These are phyloP conservation scores for Pseudocercospora vitis DNA, from an alignment of 2,329 filamentous ascomycete species.

Conservation along the genomic window DNA sequence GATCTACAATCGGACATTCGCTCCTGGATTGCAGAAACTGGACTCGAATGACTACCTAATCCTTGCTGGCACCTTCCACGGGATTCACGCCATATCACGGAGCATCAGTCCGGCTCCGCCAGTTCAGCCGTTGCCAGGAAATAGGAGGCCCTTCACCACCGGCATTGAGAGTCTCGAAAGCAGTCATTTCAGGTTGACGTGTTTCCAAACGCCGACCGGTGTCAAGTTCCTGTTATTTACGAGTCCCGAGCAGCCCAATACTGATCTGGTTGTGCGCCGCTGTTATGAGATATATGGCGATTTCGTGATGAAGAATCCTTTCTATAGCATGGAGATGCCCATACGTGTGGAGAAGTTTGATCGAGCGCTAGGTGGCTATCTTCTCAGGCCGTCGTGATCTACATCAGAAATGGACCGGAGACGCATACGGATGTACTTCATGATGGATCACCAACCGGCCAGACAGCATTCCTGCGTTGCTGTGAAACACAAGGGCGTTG, in stretches of 20 bases:
- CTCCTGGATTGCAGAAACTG: slow-evolving; percentile 81
- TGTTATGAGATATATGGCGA: slow-evolving; percentile 95
- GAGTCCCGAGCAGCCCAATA: slow-evolving; percentile 81
- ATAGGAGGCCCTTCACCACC: slow-evolving; percentile 58
- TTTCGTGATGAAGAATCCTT: slow-evolving; percentile 99
- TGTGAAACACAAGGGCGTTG: no score
- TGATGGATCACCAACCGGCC: no score
- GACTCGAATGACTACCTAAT: slow-evolving; percentile 96
- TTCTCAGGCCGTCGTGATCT: slow-evolving; percentile 35
- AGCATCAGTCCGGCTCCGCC: slow-evolving; percentile 48
- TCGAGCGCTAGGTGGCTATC: slow-evolving; percentile 52
- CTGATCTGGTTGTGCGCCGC: slow-evolving; percentile 77
- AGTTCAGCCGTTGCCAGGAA: slow-evolving; percentile 32
- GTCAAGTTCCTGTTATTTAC: slow-evolving; percentile 96
- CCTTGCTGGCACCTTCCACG: slow-evolving; percentile 94
- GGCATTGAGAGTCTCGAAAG: slow-evolving; percentile 92
- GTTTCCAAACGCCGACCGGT: slow-evolving; percentile 91
- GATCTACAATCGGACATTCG: slow-evolving; percentile 93
- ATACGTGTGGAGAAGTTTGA: slow-evolving; percentile 95
- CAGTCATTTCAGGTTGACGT: slow-evolving; percentile 91
- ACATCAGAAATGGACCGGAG: background rate
- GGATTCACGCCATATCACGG: slow-evolving; percentile 65
- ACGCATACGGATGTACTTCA: no score
- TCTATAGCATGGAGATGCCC: slow-evolving; percentile 97
- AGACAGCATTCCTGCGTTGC: no score